These are phyloP conservation scores for Paraphaeosphaeria sporulosa DNA, from an alignment of 2,329 filamentous ascomycete genomes.

Conservation along the genomic window DNA sequence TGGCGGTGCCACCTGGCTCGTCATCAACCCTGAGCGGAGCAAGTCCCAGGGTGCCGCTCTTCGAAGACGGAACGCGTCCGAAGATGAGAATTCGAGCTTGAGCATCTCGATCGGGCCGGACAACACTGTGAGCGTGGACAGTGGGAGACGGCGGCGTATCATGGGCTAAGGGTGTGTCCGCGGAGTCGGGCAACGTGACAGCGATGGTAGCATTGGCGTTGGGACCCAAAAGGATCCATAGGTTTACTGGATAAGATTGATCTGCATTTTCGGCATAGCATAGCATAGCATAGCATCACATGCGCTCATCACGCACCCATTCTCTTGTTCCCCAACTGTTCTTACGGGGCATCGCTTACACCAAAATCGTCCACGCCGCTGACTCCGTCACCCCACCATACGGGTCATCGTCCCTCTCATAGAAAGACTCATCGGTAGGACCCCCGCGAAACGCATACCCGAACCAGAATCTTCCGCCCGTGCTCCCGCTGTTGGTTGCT, in stretches of 20 bases:
- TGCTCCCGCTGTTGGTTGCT: conserved; percentile 6
- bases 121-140: conserved; percentile 49
- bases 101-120: conserved; percentile 49
- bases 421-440: not conserved
- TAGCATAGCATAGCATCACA: not conserved
- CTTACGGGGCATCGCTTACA: too few species aligned
- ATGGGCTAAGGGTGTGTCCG: conserved; percentile 26
- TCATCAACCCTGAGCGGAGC: conserved; percentile 46
- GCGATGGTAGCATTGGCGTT: conserved; percentile 1
- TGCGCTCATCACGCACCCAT: not conserved
- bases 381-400: not conserved
- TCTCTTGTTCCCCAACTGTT: too few species aligned
- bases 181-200: not conserved
- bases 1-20: conserved; percentile 47
- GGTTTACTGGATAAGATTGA: not conserved
- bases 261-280: not conserved
- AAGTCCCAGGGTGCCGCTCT: conserved; percentile 37
- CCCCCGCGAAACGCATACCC: conserved; percentile 1
- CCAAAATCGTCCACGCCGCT: not conserved
- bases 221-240: not conserved
- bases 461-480: conserved; percentile 1
- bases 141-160: conserved; percentile 40
- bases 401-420: not conserved
- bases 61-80: conserved; percentile 30
- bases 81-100: conserved; percentile 44